A percentile compares a stretch with the other conserved stretches of the same genome.
These are phyloP conservation scores for Dactylellina sp. DNA, from an alignment of 2,329 filamentous ascomycete species.

Conservation along the genomic window DNA sequence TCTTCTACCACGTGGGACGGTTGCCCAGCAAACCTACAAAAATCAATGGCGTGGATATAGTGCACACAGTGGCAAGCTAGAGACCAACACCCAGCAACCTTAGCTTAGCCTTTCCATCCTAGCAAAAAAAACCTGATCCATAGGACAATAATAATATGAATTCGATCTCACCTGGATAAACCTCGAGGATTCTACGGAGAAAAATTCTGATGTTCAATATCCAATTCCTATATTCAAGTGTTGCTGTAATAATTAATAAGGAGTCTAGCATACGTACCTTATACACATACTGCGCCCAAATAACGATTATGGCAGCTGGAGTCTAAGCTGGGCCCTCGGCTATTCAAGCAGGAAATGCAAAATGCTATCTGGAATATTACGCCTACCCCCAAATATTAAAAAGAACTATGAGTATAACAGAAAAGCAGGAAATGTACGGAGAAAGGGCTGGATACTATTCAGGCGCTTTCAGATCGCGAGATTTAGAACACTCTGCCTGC, in stretches of 20 bases:
- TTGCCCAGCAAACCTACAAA: conserved; percentile 48
- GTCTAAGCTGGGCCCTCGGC: too few species aligned
- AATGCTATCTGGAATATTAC: too few species aligned
- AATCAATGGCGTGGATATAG: conserved; percentile 46
- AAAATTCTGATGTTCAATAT: neutral
- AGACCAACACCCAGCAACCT: neutral
- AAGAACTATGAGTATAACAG: too few species aligned
- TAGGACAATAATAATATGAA: too few species aligned
- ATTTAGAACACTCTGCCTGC: neutral
- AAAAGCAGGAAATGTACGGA: too few species aligned
- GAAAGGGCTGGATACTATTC: too few species aligned
- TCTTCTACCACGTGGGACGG: conserved; percentile 41
- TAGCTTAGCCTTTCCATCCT: conserved; percentile 16
- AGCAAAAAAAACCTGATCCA: neutral
- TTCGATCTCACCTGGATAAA: conserved; percentile 36
- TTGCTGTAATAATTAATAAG: too few species aligned
- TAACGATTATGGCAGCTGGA: too few species aligned
- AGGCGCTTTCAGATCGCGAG: too few species aligned
- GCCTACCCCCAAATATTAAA: too few species aligned
- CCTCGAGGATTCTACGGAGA: conserved; percentile 39
- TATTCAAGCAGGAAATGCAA: too few species aligned
- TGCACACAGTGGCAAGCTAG: conserved; percentile 47
- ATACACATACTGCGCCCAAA: conserved; percentile 13
- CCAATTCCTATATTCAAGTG: neutral
- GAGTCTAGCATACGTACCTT: conserved; percentile 11